These are phyloP conservation scores for Ampelomyces quisqualis DNA, from an alignment of 2,329 filamentous ascomycete genomes.

Conservation along the genomic window DNA sequence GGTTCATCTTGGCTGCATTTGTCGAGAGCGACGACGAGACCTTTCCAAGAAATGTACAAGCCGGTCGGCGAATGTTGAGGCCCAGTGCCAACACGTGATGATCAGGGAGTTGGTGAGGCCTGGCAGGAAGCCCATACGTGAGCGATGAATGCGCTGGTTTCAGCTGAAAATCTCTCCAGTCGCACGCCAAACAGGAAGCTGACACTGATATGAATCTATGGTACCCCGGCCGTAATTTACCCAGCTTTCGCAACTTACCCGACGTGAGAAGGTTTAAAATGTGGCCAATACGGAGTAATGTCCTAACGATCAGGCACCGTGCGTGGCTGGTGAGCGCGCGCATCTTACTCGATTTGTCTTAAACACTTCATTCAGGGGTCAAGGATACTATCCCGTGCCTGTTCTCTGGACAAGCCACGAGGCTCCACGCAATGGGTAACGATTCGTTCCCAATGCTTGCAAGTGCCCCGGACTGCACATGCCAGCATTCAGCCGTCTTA, in stretches of 20 bases:
- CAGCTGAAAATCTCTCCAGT: slow-evolving; percentile 23
- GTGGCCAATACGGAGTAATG: slow-evolving; percentile 28
- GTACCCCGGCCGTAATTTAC: slow-evolving; percentile 32
- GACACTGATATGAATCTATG: slow-evolving; percentile 19
- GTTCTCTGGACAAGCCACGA: slow-evolving; percentile 35
- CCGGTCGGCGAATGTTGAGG: too few relatives aligned
- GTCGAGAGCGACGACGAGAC: background rate
- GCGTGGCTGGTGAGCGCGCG: slow-evolving; percentile 31
- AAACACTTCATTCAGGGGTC: slow-evolving; percentile 22
- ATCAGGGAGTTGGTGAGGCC: too few relatives aligned
- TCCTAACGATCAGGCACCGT: slow-evolving; percentile 38
- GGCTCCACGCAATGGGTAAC: slow-evolving; percentile 36
- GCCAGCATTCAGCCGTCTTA: slow-evolving; percentile 35
- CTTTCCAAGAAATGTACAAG: background rate
- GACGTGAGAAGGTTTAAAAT: slow-evolving; percentile 27
- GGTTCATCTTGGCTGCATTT: slow-evolving; percentile 22
- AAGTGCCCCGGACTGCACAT: slow-evolving; percentile 30
- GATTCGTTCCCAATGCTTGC: slow-evolving; percentile 37
- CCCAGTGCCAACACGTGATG: too few relatives aligned
- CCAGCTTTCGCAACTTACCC: slow-evolving; percentile 31
- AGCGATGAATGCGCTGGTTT: slow-evolving; percentile 10
- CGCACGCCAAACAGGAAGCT: slow-evolving; percentile 5
- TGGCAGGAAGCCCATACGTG: too few relatives aligned
- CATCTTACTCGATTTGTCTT: slow-evolving; percentile 21
- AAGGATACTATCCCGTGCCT: slow-evolving; percentile 26